These are phyloP conservation scores for Platismatia glauca DNA, from an alignment of 495 filamentous ascomycete species.

Conservation along the genomic window DNA sequence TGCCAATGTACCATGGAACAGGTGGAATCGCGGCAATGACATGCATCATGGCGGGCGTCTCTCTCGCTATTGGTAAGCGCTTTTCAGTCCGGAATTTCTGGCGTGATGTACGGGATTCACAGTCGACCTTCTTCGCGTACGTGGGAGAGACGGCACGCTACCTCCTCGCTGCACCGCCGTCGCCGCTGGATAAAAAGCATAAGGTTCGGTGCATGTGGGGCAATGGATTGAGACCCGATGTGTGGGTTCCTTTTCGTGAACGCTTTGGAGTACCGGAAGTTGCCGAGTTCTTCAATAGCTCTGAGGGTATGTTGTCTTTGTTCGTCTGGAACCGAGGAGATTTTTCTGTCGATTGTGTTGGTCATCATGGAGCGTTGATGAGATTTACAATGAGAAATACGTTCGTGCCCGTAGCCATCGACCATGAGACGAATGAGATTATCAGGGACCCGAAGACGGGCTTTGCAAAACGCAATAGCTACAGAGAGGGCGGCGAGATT, in stretches of 20 bases:
- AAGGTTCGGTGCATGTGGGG: constrained; percentile 60
- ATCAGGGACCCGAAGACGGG: constrained; percentile 56
- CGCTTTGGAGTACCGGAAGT: constrained; percentile 53
- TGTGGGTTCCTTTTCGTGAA: constrained; percentile 62
- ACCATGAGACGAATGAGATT: constrained; percentile 57
- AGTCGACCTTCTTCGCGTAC: constrained; percentile 65
- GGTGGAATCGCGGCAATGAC: constrained; percentile 48
- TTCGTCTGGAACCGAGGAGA: constrained; percentile 51
- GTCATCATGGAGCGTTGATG: constrained; percentile 58
- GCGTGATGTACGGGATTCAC: constrained; percentile 59
- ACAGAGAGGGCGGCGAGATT: constrained; percentile 66
- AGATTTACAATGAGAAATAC: constrained; percentile 41
- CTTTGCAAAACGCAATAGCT: constrained; percentile 52
- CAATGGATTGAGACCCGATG: constrained; percentile 69
- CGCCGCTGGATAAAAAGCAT: constrained; percentile 55
- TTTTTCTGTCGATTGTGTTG: constrained; percentile 54
- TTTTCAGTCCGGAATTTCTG: constrained; percentile 69
- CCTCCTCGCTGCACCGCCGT: constrained; percentile 58
- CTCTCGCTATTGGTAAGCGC: constrained; percentile 57
- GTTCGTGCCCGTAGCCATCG: constrained; percentile 59
- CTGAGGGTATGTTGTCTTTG: constrained; percentile 52
- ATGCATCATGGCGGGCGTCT: constrained; percentile 48
- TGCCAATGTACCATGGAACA: constrained; percentile 78
- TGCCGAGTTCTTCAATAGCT: constrained; percentile 58
- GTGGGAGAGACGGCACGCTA: constrained; percentile 79